phyloP scores from a whole-genome alignment of 148 eudicot genomes.

The Amaranthus cruentus region DNA sequence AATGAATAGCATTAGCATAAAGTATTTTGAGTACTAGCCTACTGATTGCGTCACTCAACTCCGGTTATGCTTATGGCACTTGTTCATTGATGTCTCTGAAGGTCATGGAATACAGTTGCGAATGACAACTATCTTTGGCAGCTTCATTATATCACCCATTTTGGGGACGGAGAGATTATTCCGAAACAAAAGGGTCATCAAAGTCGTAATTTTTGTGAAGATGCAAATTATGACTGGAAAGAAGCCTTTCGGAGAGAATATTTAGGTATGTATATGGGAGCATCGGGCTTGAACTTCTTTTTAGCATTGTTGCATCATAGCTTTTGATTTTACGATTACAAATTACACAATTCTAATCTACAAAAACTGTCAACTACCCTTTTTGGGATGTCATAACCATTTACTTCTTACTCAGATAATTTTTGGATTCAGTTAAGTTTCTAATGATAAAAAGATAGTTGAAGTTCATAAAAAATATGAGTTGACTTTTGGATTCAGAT shows the following conservation, averaged over 20 bases:
- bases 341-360: neutral
- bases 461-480: neutral
- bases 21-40: neutral
- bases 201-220: constrained; percentile 15
- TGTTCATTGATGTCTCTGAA: constrained; percentile 28
- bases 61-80: neutral
- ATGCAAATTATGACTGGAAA: constrained; percentile 42
- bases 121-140: constrained; percentile 66
- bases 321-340: neutral
- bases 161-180: constrained; percentile 29
- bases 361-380: neutral
- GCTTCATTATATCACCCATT: constrained; percentile 37
- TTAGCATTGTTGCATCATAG: neutral
- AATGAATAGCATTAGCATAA: neutral
- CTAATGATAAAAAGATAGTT: neutral
- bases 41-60: neutral
- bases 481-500: neutral
- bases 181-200: constrained; percentile 11
- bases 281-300: neutral
- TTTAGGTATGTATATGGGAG: constrained; percentile 35
- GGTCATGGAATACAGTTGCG: constrained; percentile 80
- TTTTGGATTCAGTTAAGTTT: too few species aligned
- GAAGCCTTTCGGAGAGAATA: constrained; percentile 46
- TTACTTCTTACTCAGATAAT: neutral
- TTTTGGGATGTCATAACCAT: neutral